Conservation (phyloP, 768 basidiomycete species). For the Exidia glandulosa region DNA sequence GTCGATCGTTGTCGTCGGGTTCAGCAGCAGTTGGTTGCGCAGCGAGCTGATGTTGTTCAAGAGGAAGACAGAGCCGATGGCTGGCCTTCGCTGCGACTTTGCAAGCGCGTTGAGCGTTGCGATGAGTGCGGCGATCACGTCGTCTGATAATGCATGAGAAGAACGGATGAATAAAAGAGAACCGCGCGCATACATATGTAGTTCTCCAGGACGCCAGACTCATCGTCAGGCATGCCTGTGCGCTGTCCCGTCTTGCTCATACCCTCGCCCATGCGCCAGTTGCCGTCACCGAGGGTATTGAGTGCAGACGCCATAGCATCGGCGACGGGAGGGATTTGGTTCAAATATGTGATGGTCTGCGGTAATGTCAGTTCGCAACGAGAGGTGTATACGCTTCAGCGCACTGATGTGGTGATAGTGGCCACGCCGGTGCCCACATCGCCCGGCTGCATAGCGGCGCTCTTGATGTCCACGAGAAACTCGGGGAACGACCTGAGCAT, state of each 20-base stretch:
- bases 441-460: conserved; percentile 36
- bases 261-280: conserved; percentile 88
- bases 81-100: conserved; percentile 37
- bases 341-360: conserved; percentile 59
- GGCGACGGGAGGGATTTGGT: conserved; percentile 58
- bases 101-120: conserved; percentile 53
- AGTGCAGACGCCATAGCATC: conserved; percentile 56
- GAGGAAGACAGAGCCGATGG: conserved; percentile 64
- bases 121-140: conserved; percentile 59
- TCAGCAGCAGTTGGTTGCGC: conserved; percentile 43
- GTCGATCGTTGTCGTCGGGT: conserved; percentile 36
- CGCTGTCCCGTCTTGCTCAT: conserved; percentile 43
- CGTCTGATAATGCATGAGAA: conserved; percentile 34
- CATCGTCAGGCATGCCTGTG: conserved; percentile 31
- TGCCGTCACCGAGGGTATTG: conserved; percentile 68
- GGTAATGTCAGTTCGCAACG: neutral
- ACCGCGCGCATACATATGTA: conserved; percentile 50
- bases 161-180: neutral
- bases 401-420: conserved; percentile 36
- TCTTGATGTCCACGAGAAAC: conserved; percentile 67
- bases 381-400: neutral
- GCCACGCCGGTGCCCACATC: conserved; percentile 52
- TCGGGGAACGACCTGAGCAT: conserved; percentile 79
- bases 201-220: conserved; percentile 52
- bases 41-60: conserved; percentile 72